Evolutionary conservation across 2,329 filamentous ascomycete species (phyloP).

Genomic region (Colletotrichum echinochloae): DNA sequence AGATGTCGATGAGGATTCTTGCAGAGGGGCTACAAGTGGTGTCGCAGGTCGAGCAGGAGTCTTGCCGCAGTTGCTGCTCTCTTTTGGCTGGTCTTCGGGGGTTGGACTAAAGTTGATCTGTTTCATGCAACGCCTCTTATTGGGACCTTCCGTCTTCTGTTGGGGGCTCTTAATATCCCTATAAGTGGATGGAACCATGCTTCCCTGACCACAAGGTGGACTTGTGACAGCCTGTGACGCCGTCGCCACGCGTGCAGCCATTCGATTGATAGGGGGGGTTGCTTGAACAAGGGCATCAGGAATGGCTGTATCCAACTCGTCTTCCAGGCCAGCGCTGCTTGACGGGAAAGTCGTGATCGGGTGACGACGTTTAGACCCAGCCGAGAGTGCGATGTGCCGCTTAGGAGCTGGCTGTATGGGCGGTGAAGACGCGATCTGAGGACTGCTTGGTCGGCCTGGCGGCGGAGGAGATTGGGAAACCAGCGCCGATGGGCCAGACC

Average conservation of each 20-base stretch:
- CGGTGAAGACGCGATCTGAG: slow-evolving; percentile 13
- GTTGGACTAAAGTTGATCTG: slow-evolving; percentile 43
- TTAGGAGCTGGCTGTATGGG: slow-evolving; percentile 16
- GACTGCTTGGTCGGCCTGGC: slow-evolving; percentile 28
- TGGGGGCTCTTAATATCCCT: slow-evolving; percentile 18
- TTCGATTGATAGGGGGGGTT: slow-evolving; percentile 34
- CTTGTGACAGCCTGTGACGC: slow-evolving; percentile 26
- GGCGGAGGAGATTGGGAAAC: slow-evolving; percentile 37
- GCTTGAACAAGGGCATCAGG: slow-evolving; percentile 46
- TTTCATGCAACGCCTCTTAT: slow-evolving; percentile 45
- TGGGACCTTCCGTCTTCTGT: slow-evolving; percentile 13
- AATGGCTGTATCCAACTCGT: slow-evolving; percentile 53
- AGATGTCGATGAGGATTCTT: not conserved
- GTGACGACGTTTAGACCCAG: slow-evolving; percentile 24
- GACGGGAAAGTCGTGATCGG: slow-evolving; percentile 27
- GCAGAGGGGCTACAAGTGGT: slow-evolving; percentile 8
- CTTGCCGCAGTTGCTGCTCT: not conserved
- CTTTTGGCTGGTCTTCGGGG: not conserved
- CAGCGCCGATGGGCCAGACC: not conserved
- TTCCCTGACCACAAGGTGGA: slow-evolving; percentile 45
- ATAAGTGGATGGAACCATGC: slow-evolving; percentile 39
- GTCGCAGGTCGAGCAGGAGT: not conserved
- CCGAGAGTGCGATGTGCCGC: not conserved
- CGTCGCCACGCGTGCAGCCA: slow-evolving; percentile 18
- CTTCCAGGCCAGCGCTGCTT: slow-evolving; percentile 46